phyloP scores from a whole-genome alignment of 352 stramenopile species.

The Phytophthora capsici region DNA sequence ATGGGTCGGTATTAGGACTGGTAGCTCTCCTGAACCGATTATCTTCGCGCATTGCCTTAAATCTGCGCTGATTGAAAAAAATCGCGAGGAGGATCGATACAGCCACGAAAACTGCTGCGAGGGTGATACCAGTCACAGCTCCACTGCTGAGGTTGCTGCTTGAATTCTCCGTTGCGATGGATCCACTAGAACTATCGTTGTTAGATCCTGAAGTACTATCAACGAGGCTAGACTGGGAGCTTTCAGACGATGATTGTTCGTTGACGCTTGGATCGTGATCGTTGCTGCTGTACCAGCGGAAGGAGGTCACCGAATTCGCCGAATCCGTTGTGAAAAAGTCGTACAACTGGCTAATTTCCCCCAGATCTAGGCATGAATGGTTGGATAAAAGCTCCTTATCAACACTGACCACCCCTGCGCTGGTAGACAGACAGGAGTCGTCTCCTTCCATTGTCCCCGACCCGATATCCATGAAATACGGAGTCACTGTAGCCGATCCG shows the following conservation, averaged over 20 bases:
- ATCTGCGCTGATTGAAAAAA: background rate
- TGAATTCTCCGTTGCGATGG: background rate
- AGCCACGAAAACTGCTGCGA: background rate
- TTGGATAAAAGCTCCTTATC: background rate
- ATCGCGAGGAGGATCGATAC: background rate
- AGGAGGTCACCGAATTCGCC: background rate
- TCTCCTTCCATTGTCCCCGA: slow-evolving; percentile 7
- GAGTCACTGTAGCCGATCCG: slow-evolving; percentile 3
- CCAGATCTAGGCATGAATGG: background rate
- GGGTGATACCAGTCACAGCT: background rate
- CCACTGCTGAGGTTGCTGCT: background rate
- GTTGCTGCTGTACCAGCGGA: background rate
- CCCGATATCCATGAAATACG: background rate
- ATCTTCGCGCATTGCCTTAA: background rate
- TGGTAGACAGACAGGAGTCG: background rate
- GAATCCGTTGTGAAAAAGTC: slow-evolving; percentile 9
- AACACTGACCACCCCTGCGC: background rate
- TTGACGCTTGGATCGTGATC: background rate
- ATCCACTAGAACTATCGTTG: background rate
- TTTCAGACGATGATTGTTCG: background rate
- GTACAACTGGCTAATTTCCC: background rate
- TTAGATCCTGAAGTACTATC: background rate
- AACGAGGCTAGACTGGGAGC: background rate
- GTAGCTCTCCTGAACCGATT: background rate
- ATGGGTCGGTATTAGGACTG: background rate